A percentile compares a stretch with the other conserved stretches of the same genome.
Evolutionary conservation across 768 basidiomycete genomes (phyloP).

Genomic region (Leucosporidium yakuticum): DNA sequence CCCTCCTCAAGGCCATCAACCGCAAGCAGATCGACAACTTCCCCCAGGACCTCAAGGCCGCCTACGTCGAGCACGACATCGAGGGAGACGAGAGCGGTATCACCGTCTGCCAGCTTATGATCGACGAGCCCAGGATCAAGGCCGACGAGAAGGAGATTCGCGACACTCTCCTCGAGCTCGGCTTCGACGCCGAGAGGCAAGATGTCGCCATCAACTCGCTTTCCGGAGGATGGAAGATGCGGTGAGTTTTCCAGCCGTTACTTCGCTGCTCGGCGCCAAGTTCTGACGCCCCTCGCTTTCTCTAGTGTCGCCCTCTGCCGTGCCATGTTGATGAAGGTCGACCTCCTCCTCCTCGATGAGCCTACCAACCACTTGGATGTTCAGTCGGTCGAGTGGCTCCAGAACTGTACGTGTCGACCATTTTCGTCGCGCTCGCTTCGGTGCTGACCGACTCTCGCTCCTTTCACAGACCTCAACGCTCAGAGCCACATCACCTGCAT

Average conservation of each 20-base stretch:
- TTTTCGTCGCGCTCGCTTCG: not conserved
- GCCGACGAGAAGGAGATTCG: conserved; percentile 72
- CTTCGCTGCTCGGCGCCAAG: too few species aligned
- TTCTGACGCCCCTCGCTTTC: conserved; percentile 10
- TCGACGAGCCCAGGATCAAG: conserved; percentile 62
- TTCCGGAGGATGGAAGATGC: conserved; percentile 99
- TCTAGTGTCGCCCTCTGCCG: conserved; percentile 70
- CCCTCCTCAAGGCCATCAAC: conserved; percentile 88
- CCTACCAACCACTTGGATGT: conserved; percentile 48
- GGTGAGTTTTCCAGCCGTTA: conserved; percentile 40
- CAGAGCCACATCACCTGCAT: conserved; percentile 82
- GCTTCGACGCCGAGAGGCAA: conserved; percentile 82
- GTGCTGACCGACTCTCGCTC: not conserved
- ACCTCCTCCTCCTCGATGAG: conserved; percentile 57
- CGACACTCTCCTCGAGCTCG: conserved; percentile 74
- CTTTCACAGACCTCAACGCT: conserved; percentile 54
- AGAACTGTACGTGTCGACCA: conserved; percentile 51
- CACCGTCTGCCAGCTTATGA: conserved; percentile 37
- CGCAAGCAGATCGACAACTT: conserved; percentile 93
- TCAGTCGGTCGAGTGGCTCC: conserved; percentile 83
- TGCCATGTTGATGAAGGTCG: conserved; percentile 90
- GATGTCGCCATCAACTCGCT: conserved; percentile 76
- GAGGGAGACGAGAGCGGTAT: conserved; percentile 39
- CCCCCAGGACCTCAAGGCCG: conserved; percentile 74
- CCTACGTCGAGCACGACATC: conserved; percentile 97